Base-by-base conservation (phyloP, 148 eudicot species). In the Silene latifolia region DNA sequence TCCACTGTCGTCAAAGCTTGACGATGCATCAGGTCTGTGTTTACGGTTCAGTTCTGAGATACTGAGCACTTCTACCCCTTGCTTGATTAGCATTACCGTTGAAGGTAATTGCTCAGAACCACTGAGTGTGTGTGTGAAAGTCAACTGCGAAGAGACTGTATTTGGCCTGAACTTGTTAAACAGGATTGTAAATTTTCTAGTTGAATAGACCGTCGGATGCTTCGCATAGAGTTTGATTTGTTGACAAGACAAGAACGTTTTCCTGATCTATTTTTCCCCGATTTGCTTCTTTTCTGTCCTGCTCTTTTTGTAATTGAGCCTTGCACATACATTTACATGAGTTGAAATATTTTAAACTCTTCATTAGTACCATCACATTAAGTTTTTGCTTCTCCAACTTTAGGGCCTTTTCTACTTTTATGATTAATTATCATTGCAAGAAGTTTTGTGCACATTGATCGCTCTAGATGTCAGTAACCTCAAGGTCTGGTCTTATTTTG, bases 71-170 rank as follows among this genome's bases (percentile, higher is more conserved):
- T 85, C 91, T 47, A 51, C 87, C 61, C 94, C 97, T 39, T 95
- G 99, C 83, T 83, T 95, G 79, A 85, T 92, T 80, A 90, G 91
- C 75, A 72, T 89, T 69, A 86, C 87, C 23, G 90, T 87, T 75
- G 86, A 88, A 79, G 99, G 97, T 83, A 86, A 82, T 61, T 92
- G 91, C 84, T 82, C 80, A 67, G 91, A 95, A 84, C 98, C 99
- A 46, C 81, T 95, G 63, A 82, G 83, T 67, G 79, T 86, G 69
- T 80, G 88, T 7, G 91, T 92, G 69, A 95, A 95, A 87, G 89
- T 92, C 86, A 95, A 95, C 80, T 92, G 98, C 79, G 99, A 95
- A 83, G 99, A 92, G 86, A 92, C 99, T 80, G 99, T 95, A 51
- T 95, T 95, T 86, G 97, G 97, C 74, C 79, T 95, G 77, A 95